Base-by-base conservation (phyloP, 352 stramenopile species). In the Phytopythium chamaehyphon region DNA sequence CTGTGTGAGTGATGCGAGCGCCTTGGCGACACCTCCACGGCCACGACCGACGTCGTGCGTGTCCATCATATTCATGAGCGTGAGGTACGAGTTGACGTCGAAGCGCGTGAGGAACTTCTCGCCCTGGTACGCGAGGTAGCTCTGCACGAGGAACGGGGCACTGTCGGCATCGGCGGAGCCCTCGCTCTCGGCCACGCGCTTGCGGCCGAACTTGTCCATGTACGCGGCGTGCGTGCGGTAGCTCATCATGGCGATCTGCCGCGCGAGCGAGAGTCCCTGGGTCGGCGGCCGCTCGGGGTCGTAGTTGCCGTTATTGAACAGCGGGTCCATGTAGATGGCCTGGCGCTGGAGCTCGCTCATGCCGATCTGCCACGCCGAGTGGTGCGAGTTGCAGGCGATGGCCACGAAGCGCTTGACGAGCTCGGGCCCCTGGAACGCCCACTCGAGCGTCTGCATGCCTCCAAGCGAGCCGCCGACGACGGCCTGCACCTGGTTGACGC, bases 391-490 rank as follows among this genome's bases (percentile, higher is more conserved):
- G 66, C 94, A 98, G 15, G 93, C 93, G 68, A 98, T 98, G 9
- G 93, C 74, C 44, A 98, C 71, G 36, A 97, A 83, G n/a, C 80
- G 93, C 48, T 85, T 62, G 16, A 98, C 88, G 48, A 89, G 96
- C 6, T 80, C 71, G 6, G 64, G 52, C 2, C 79, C 92, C 40
- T 97, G 66, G 40, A 97, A 95, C 11, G 79, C 90, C 89, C 95
- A 98, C 67, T 99, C 96, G 47, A 99, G 88, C n/a, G 90, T 82
- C 69, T 98, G 94, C 96, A 99, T 98, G 23, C 95, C 96, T 24
- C 96, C 96, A 61, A 98, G 87, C n/a, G 87, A 98, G 16, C 95
- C 96, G 28, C 96, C 96, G 55, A 99, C 88, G 3, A 98, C 96
- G 15, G 74, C 65, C n/a, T 68, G 62, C 37, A 98, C 76, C 37